Percentiles rank a stretch among this genome's conserved stretches.
These are phyloP conservation scores for Wickerhamiella vanderwaltii DNA, from an alignment of 805 yeast species.

Conservation along the genomic window DNA sequence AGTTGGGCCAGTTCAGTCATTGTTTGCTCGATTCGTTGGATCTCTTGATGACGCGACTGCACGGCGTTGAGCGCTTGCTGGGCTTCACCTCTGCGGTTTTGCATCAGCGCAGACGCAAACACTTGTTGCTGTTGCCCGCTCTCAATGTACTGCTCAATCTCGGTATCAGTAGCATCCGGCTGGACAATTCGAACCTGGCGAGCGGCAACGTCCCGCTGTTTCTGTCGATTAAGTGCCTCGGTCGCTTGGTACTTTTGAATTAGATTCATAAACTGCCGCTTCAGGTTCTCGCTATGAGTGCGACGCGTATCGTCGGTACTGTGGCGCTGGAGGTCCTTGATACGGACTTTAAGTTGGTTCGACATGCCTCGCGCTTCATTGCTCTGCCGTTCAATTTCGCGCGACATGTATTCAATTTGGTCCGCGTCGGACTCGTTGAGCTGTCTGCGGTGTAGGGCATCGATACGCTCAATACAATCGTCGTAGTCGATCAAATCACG, in stretches of 20 bases:
- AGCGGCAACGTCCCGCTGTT: constrained; percentile 75
- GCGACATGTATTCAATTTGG: constrained; percentile 53
- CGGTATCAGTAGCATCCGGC: constrained; percentile 48
- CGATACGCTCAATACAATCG: constrained; percentile 54
- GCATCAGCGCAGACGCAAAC: constrained; percentile 67
- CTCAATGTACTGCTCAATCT: constrained; percentile 73
- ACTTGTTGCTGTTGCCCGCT: constrained; percentile 76
- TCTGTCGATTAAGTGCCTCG: constrained; percentile 76
- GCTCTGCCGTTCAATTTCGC: constrained; percentile 63
- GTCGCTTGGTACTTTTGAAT: constrained; percentile 79
- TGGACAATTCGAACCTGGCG: constrained; percentile 75
- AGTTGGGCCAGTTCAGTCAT: constrained; percentile 92
- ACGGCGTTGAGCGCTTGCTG: constrained; percentile 90
- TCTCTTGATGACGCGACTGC: constrained; percentile 88
- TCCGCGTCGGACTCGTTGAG: constrained; percentile 62
- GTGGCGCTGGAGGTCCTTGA: constrained; percentile 59
- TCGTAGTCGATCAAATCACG: constrained; percentile 58
- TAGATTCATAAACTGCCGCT: constrained; percentile 70
- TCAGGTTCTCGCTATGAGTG: constrained; percentile 81
- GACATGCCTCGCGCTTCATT: constrained; percentile 73
- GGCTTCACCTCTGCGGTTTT: constrained; percentile 51
- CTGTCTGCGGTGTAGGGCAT: constrained; percentile 55
- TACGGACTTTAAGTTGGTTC: constrained; percentile 56
- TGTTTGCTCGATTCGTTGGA: constrained; percentile 85
- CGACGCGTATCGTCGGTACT: constrained; percentile 58